Evolutionary conservation across 2,329 filamentous ascomycete genomes (phyloP), one percentile per base, ranked within the genome.

Genomic region (Fusarium sp.): DNA sequence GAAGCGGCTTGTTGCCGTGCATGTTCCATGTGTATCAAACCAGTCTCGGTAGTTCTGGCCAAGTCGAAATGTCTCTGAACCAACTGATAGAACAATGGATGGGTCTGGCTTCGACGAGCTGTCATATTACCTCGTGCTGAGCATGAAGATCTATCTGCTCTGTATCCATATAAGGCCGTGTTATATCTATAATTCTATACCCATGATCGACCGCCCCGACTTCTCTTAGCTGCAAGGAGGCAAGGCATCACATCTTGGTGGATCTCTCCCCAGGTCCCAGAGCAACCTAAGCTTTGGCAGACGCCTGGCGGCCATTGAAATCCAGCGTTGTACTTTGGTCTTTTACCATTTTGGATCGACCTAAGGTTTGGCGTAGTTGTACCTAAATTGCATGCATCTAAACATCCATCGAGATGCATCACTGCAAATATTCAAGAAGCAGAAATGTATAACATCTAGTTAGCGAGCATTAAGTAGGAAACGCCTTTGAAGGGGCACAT

Each of bases 171-270:
- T 25, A 24, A 61, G 48, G 40, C 37, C 24, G 27, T 27, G 34
- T 64, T 70, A 67, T 29, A 55, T 59, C 49, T 54, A 56, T 37
- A 32, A 67, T 59, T 46, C 30, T 47, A 45, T 29, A 13, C 49
- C 44, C 64, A 64, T 64, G 67, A 70, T 70, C 67, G 57, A 59
- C 57, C 56, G 30, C 41, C 61, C 53, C 53, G 61, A 62, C 46
- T 55, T 66, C 67, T 67, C 40, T 70, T 70, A 70, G 62, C 61
- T 66, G 57, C 67, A 70, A 70, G 57, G 62, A 70, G 67, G 46
- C 42, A 55, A 64, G 44, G 59, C 49, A 64, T 70, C 49, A 24
- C 49, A 53, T 42, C 41, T 46, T 64, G 53, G 67, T 70, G 67
- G 67, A 70, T 68, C 67, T 70, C 61, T 41, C 57, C 67, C 67